These are phyloP conservation scores for Sapria himalayana DNA, from an alignment of 345 rosid species.

Conservation along the genomic window DNA sequence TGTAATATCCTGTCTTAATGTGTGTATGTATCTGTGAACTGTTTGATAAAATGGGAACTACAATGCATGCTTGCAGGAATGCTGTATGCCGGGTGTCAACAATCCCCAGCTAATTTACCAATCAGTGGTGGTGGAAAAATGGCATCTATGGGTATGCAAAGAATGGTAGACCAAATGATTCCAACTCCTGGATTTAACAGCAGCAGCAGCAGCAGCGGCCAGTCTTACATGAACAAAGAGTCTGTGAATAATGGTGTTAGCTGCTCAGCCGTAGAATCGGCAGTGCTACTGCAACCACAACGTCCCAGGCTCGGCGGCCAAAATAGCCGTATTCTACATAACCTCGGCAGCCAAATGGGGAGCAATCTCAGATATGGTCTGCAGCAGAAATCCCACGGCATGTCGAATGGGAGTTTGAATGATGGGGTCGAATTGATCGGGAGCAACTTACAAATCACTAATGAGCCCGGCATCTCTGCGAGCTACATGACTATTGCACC, in stretches of 20 bases:
- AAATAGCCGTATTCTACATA: constrained; percentile 44
- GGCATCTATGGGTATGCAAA: constrained; percentile 42
- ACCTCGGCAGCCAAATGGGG: constrained; percentile 53
- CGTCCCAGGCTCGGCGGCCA: constrained; percentile 43
- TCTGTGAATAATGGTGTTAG: constrained; percentile 36
- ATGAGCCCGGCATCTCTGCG: constrained; percentile 37
- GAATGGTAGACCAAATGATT: constrained; percentile 65
- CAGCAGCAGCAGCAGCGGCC: constrained; percentile 21
- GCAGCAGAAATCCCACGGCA: constrained; percentile 51
- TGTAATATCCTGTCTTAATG: too few relatives aligned
- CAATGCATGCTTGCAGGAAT: constrained; percentile 24
- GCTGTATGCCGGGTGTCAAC: constrained; percentile 49
- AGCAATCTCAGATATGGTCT: constrained; percentile 37
- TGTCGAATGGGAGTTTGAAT: constrained; percentile 40
- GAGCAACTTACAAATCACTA: constrained; percentile 25
- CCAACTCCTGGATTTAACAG: constrained; percentile 78
- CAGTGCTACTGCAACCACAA: constrained; percentile 35
- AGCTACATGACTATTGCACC: constrained; percentile 26
- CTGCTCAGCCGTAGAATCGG: constrained; percentile 50
- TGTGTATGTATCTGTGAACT: too few relatives aligned
- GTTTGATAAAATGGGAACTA: too few relatives aligned
- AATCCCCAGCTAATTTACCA: constrained; percentile 35
- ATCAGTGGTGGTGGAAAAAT: constrained; percentile 54
- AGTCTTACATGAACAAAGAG: constrained; percentile 44
- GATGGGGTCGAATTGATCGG: constrained; percentile 44